phyloP scores from a whole-genome alignment of 2,329 filamentous ascomycete species.

The Samsoniella hepiali region DNA sequence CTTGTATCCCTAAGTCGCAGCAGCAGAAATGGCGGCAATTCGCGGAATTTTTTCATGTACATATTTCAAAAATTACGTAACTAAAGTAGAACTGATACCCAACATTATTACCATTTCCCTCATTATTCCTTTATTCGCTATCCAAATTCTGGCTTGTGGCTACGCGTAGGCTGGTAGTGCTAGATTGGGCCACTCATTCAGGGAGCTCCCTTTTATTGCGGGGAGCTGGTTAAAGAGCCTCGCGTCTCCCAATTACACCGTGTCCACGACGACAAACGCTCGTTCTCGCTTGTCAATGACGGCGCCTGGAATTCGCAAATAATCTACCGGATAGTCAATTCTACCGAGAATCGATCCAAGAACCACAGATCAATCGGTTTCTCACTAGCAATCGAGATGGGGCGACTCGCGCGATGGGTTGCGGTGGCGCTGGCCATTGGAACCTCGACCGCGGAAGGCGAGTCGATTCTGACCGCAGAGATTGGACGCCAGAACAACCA shows the following conservation, averaged over 20 bases:
- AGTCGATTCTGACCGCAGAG: conserved; percentile 45
- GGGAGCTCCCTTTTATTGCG: conserved; percentile 9
- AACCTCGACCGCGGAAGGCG: conserved; percentile 28
- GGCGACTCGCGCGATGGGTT: conserved; percentile 31
- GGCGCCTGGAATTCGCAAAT: too few relatives aligned
- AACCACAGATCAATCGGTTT: background rate
- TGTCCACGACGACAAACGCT: conserved; percentile 12
- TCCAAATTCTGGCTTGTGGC: background rate
- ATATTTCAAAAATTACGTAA: background rate
- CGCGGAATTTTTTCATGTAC: background rate
- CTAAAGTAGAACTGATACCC: too few relatives aligned
- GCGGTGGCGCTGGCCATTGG: conserved; percentile 29
- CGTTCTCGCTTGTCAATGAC: background rate
- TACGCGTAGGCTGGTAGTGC: background rate
- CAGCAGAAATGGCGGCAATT: background rate
- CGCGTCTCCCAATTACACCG: conserved; percentile 11
- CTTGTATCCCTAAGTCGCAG: background rate
- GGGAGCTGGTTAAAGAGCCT: conserved; percentile 5
- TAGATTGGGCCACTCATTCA: background rate
- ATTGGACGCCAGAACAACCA: conserved; percentile 64
- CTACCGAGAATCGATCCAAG: background rate
- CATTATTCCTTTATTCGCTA: background rate
- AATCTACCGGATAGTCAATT: background rate
- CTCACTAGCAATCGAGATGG: conserved; percentile 26
- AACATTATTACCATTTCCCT: background rate